These are phyloP conservation scores for Elsinoe fawcettii DNA, from an alignment of 2,329 filamentous ascomycete genomes.

Conservation along the genomic window DNA sequence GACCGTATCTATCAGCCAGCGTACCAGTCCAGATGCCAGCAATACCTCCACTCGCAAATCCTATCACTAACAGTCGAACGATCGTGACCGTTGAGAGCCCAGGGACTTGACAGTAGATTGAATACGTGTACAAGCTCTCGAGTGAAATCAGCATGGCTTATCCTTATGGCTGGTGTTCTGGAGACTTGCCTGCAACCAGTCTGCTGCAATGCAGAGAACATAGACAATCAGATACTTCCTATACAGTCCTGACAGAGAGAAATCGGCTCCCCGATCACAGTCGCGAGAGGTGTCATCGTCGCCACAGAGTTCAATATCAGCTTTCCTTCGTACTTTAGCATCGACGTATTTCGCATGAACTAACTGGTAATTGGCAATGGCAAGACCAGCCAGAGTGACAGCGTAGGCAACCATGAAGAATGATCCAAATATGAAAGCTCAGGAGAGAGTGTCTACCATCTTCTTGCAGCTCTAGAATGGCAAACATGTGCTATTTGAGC, in stretches of 20 bases:
- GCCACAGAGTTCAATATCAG: constrained; percentile 16
- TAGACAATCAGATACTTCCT: constrained; percentile 32
- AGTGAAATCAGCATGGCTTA: background rate
- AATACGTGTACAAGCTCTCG: constrained; percentile 43
- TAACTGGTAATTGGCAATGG: constrained; percentile 20
- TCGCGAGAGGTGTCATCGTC: constrained; percentile 18
- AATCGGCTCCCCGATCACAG: background rate
- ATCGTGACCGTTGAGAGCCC: constrained; percentile 38
- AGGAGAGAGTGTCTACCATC: background rate
- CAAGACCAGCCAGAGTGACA: constrained; percentile 21
- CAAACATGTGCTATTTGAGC: background rate
- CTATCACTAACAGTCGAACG: constrained; percentile 39
- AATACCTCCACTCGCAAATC: constrained; percentile 44
- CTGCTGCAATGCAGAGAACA: constrained; percentile 37
- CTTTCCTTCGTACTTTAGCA: constrained; percentile 1
- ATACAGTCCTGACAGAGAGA: background rate
- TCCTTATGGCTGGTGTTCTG: background rate
- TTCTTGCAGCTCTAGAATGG: too few relatives aligned
- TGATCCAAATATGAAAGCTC: background rate
- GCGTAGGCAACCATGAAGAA: constrained; percentile 21
- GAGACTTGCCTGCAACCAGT: constrained; percentile 38
- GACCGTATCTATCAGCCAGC: constrained; percentile 45
- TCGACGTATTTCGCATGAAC: constrained; percentile 16
- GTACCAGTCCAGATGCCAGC: constrained; percentile 44
- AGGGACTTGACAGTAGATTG: constrained; percentile 46